Percentiles rank a stretch among this genome's conserved stretches.
phyloP scores from a whole-genome alignment of 257 asterid genomes.

The Perilla frutescens region DNA sequence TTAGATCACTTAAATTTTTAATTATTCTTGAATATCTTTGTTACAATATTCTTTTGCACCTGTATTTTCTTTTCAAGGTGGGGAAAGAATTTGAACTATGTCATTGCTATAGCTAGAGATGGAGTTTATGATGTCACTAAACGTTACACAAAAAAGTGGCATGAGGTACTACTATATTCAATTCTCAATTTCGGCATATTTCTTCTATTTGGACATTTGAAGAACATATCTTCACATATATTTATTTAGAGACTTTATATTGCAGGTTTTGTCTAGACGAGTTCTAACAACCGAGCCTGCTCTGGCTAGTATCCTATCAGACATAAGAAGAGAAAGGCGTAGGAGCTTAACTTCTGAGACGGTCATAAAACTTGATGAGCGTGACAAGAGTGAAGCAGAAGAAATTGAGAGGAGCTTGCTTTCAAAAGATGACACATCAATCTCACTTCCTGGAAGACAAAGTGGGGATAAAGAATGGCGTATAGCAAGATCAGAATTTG shows the following conservation, averaged over 20 bases:
- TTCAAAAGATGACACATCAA: slow-evolving; percentile 60
- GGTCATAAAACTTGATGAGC: slow-evolving; percentile 61
- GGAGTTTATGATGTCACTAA: slow-evolving; percentile 95
- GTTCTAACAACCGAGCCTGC: slow-evolving; percentile 66
- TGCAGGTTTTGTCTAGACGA: slow-evolving; percentile 82
- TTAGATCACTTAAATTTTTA: slow-evolving; percentile 21
- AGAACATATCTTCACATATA: slow-evolving; percentile 16
- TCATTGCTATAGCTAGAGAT: slow-evolving; percentile 76
- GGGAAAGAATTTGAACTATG: slow-evolving; percentile 77
- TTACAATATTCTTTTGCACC: slow-evolving; percentile 34
- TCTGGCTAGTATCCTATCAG: slow-evolving; percentile 54
- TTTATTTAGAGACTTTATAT: slow-evolving; percentile 22
- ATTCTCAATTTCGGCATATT: slow-evolving; percentile 22
- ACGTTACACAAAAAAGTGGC: slow-evolving; percentile 95
- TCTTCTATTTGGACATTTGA: slow-evolving; percentile 1
- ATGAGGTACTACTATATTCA: slow-evolving; percentile 57
- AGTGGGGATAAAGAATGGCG: slow-evolving; percentile 94
- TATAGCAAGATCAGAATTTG: slow-evolving; percentile 80
- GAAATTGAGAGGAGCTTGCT: slow-evolving; percentile 66
- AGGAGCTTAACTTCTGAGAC: slow-evolving; percentile 50
- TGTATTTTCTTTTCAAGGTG: slow-evolving; percentile 65
- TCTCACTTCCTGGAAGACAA: slow-evolving; percentile 90
- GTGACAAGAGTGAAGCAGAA: slow-evolving; percentile 74
- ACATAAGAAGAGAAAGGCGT: slow-evolving; percentile 65
- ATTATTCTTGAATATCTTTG: slow-evolving; percentile 7